These are phyloP conservation scores for Trichophyton benhamiae DNA, from an alignment of 2,329 filamentous ascomycete species.

Conservation along the genomic window DNA sequence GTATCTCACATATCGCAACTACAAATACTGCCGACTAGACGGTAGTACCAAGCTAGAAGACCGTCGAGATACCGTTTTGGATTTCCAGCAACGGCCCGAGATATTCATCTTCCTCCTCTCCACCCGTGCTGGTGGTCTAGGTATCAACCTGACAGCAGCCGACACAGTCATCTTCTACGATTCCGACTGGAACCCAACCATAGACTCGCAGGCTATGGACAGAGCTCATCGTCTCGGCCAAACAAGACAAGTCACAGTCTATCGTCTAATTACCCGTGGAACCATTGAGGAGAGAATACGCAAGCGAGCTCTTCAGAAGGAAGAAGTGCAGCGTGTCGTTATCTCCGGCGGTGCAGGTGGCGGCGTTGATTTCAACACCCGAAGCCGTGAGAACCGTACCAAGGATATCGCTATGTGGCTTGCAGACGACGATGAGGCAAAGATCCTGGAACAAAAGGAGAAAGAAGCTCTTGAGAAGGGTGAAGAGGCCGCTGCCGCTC, in stretches of 20 bases:
- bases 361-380: conserved; percentile 91
- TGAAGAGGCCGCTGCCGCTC: conserved; percentile 35
- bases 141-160: conserved; percentile 91
- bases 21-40: conserved; percentile 94
- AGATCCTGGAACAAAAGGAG: conserved; percentile 84
- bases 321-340: conserved; percentile 95
- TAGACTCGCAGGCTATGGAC: conserved; percentile 98
- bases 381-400: conserved; percentile 80
- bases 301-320: conserved; percentile 92
- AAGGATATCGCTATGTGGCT: conserved; percentile 99
- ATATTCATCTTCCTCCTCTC: conserved; percentile 96
- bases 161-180: conserved; percentile 99
- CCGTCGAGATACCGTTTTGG: conserved; percentile 85
- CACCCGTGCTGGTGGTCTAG: conserved; percentile 90
- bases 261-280: conserved; percentile 88
- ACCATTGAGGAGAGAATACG: conserved; percentile 98
- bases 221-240: conserved; percentile 94
- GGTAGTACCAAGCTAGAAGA: conserved; percentile 97
- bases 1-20: conserved; percentile 95
- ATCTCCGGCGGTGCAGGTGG: conserved; percentile 74
- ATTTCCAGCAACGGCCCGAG: conserved; percentile 87
- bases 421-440: conserved; percentile 90
- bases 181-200: conserved; percentile 98
- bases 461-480: conserved; percentile 64
- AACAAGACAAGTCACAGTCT: conserved; percentile 90